Percentiles rank a stretch among this genome's conserved stretches.
These are phyloP conservation scores for Pythium chondricola DNA, from an alignment of 352 stramenopile genomes.

Conservation along the genomic window DNA sequence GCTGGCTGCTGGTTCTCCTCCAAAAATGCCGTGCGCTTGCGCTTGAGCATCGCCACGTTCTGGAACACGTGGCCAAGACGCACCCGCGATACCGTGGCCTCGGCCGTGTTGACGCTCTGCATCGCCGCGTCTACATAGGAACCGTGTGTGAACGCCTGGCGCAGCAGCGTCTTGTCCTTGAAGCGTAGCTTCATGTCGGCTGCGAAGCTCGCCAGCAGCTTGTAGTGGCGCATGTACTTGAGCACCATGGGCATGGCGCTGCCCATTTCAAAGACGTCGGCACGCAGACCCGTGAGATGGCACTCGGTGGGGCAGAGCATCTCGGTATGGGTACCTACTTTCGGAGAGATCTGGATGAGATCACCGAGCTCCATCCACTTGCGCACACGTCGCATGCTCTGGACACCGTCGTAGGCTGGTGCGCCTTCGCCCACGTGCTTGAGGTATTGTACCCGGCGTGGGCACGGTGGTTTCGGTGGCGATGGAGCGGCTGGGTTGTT, in stretches of 20 bases:
- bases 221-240: slow-evolving; percentile 77
- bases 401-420: slow-evolving; percentile 61
- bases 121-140: slow-evolving; percentile 83
- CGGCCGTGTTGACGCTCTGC: slow-evolving; percentile 78
- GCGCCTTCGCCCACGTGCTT: slow-evolving; percentile 46
- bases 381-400: slow-evolving; percentile 59
- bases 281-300: slow-evolving; percentile 66
- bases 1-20: slow-evolving; percentile 21
- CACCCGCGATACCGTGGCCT: slow-evolving; percentile 69
- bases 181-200: slow-evolving; percentile 52
- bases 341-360: slow-evolving; percentile 64
- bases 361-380: slow-evolving; percentile 27
- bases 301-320: slow-evolving; percentile 40
- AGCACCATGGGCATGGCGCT: slow-evolving; percentile 83
- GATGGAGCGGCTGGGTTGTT: neutral
- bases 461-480: no score
- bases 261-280: slow-evolving; percentile 78
- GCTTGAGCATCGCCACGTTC: slow-evolving; percentile 50
- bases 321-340: slow-evolving; percentile 37
- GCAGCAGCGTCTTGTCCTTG: slow-evolving; percentile 67
- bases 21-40: slow-evolving; percentile 43
- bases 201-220: slow-evolving; percentile 61
- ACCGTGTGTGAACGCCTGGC: slow-evolving; percentile 78
- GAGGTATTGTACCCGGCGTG: slow-evolving; percentile 30
- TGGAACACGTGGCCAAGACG: slow-evolving; percentile 69